Evolutionary conservation across 2,329 filamentous ascomycete species (phyloP).

Genomic region (Ciborinia camelliae): DNA sequence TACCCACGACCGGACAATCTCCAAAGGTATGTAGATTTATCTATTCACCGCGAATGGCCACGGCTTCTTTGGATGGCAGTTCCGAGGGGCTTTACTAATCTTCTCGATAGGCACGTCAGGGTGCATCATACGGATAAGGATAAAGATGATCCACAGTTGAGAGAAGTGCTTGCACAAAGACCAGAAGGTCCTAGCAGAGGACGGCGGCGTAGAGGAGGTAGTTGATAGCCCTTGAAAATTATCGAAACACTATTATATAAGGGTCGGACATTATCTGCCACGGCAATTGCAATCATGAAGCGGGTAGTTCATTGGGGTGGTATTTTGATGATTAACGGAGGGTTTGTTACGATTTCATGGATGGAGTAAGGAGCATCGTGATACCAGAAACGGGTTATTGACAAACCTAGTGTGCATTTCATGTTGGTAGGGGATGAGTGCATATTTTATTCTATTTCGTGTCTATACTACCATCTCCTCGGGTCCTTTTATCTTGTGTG

Average conservation of each 20-base stretch:
- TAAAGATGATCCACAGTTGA: constrained; percentile 77
- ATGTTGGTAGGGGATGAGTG: not conserved
- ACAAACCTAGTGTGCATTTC: not conserved
- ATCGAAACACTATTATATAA: not conserved
- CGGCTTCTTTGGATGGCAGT: not conserved
- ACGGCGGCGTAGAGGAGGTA: constrained; percentile 56
- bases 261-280: not conserved
- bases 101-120: constrained; percentile 69
- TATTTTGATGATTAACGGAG: not conserved
- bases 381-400: constrained; percentile 15
- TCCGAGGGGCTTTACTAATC: constrained; percentile 6
- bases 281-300: not conserved
- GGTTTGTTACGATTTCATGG: constrained; percentile 22
- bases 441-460: not conserved
- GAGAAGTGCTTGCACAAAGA: constrained; percentile 81
- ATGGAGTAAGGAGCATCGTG: constrained; percentile 13
- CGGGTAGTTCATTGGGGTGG: not conserved
- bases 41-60: not conserved
- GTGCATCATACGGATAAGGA: constrained; percentile 88
- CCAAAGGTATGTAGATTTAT: constrained; percentile 63
- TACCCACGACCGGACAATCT: constrained; percentile 95
- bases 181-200: constrained; percentile 81
- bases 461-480: constrained; percentile 14
- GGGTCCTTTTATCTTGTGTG: no score
- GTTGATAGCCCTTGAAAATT: not conserved